Percentiles rank a stretch among this genome's conserved stretches.
These are phyloP conservation scores for Nannochloris sp. DNA, from an alignment of 139 green algal species.

Conservation along the genomic window DNA sequence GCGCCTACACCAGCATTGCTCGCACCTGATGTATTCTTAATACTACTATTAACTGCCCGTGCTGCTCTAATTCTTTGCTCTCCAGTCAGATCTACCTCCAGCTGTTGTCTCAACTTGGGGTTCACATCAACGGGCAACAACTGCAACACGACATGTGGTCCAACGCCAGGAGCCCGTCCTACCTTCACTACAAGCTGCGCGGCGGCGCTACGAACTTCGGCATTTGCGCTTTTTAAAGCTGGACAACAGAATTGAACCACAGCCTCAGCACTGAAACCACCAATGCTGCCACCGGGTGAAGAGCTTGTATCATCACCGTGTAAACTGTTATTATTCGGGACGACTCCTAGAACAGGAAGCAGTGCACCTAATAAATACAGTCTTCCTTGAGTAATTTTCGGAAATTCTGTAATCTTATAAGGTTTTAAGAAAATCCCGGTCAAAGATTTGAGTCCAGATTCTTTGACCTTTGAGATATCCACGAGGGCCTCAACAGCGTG, in stretches of 20 bases:
- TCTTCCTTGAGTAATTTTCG: constrained; percentile 56
- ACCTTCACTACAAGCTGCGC: constrained; percentile 47
- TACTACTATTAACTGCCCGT: too few species aligned
- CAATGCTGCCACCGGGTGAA: neutral
- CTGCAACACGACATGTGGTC: constrained; percentile 37
- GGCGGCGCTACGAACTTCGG: constrained; percentile 45
- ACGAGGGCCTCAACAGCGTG: constrained; percentile 39
- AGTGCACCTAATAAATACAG: constrained; percentile 50
- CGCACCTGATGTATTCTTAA: too few species aligned
- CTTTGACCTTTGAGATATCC: constrained; percentile 32
- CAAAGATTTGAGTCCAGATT: constrained; percentile 25
- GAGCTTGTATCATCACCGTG: constrained; percentile 20
- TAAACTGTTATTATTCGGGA: neutral
- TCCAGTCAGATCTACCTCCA: constrained; percentile 45
- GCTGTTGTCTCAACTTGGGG: constrained; percentile 70
- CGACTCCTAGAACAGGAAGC: constrained; percentile 52
- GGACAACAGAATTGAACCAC: constrained; percentile 72
- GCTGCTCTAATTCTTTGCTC: too few species aligned
- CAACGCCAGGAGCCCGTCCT: constrained; percentile 30
- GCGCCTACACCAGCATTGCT: too few species aligned
- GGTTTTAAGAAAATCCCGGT: constrained; percentile 42
- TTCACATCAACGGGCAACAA: constrained; percentile 69
- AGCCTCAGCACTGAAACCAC: constrained; percentile 54
- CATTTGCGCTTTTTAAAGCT: constrained; percentile 56
- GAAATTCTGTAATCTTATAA: constrained; percentile 60